Evolutionary conservation across 305 asterid genomes (phyloP), one percentile per base, ranked within the genome.

Genomic region (Salvia sclarea): DNA sequence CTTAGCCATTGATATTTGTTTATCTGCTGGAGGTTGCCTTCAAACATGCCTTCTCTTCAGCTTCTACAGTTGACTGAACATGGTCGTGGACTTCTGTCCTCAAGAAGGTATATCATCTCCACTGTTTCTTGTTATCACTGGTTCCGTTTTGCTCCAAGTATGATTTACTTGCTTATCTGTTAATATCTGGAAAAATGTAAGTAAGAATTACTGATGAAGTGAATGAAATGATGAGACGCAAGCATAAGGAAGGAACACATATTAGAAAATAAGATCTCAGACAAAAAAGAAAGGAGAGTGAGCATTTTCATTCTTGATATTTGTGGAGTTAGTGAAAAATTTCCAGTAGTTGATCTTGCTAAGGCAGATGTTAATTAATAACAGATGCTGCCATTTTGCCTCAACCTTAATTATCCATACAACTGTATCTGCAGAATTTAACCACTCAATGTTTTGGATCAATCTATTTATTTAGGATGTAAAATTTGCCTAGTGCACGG

Each of bases 1-100:
- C 68, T n/a, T 44, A 61, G 80, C 81, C 71, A 69, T 74, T 77
- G 61, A 69, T 61, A 70, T 60, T 74, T 81, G 64, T 72, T 38
- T 81, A 68, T 73, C 68, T 60, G 68, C 80, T 67, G 75, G 72
- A 81, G 82, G 68, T 73, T 72, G 68, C 80, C 77, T 72, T 49
- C 62, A 58, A 76, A 68, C 55, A 94, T 94, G 99, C 90, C 93
- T 70, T 91, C 99, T 60, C 99, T 89, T 81, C 99, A 94, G 86
- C 97, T 94, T 80, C 82, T 94, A 79, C 95, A 87, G 86, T 81
- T 94, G 81, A 94, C 98, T 52, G 96, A 91, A 75, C 98, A 79
- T 80, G 98, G 99, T 30, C 89, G 96, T 71, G 89, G 93, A 65
- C 86, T 94, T 77, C 65, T 94, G 85, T 85, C 96, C 74, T 89